Base-by-base conservation (phyloP, 2,329 filamentous ascomycete genomes). In the Penicillium brevicompactum region DNA sequence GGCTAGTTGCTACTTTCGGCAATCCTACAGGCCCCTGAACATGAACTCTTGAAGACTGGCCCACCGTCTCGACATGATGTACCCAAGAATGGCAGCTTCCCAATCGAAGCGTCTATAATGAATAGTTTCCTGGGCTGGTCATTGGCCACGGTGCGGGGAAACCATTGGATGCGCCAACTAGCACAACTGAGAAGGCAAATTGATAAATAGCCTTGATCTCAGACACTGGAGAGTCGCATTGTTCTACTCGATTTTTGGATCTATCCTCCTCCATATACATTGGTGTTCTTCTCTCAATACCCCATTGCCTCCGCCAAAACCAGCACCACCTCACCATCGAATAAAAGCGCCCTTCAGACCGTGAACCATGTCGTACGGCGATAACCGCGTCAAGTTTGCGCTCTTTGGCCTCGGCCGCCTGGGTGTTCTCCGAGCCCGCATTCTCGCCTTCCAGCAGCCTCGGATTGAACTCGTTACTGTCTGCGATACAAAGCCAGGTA, bases 401-500 rank as follows among this genome's bases (percentile, higher is more conserved):
- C 56, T 58, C 38, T 56, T 56, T 22, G 56, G 56, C 43, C 56
- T 58, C n/a, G 56, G 56, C 16, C 56, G 56, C 13, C 43, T 58
- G 30, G 56, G 56, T 30, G 56, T 53, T 10, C 49, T 74, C 42
- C 71, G 69, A 21, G 70, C 70, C 11, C 62, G 62, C 41, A 73
- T 73, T 49, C 65, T 74, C 40, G 66, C 67, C 34, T 70, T 68
- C 48, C 65, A 70, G 40, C 70, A 73, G 58, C 71, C 70, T 49
- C 69, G 70, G 14, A 69, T 73, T 49, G 68, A 74, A 54, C 62
- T 73, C 10, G 67, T 73, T 31, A 69, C 70, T 13, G 70, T 63
- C 22, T 72, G 70, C 53, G 69, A 72, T 51, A 71, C 67, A 18
- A 72, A 72, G 47, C 64, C 68, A 11, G 70, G 67, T 3, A 65